Percentiles rank a stretch among this genome's conserved stretches.
phyloP scores from a whole-genome alignment of 352 stramenopile genomes.

The Pythium myriotylum region DNA sequence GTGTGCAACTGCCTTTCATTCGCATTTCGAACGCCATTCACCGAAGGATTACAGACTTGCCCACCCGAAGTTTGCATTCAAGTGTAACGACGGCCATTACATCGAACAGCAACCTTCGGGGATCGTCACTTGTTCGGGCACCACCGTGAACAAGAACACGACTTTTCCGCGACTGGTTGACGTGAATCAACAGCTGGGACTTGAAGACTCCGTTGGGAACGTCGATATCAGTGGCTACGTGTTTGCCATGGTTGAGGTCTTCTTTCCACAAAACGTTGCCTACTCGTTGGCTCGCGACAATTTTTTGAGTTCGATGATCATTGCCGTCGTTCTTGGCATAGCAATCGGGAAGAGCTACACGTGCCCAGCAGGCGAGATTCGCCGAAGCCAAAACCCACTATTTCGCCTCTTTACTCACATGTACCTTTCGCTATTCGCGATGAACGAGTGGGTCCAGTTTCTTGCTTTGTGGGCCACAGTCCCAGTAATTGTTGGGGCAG shows the following conservation, averaged over 20 bases:
- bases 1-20: constrained; percentile 35
- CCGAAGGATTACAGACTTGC: constrained; percentile 31
- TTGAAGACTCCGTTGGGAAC: constrained; percentile 44
- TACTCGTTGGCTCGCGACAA: constrained; percentile 41
- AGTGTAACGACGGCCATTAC: constrained; percentile 55
- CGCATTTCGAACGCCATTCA: constrained; percentile 34
- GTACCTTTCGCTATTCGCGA: constrained; percentile 57
- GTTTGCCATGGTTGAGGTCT: constrained; percentile 41
- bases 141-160: constrained; percentile 34
- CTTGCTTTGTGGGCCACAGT: constrained; percentile 49
- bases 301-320: constrained; percentile 48
- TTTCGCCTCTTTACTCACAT: constrained; percentile 62
- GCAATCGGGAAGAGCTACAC: constrained; percentile 51
- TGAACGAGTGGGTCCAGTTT: constrained; percentile 62
- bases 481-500: constrained; percentile 47
- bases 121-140: constrained; percentile 37
- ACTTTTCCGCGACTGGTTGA: constrained; percentile 66
- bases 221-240: constrained; percentile 51
- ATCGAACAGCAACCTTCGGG: constrained; percentile 36
- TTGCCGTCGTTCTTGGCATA: constrained; percentile 51
- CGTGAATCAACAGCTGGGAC: constrained; percentile 34
- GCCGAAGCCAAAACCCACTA: constrained; percentile 55
- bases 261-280: constrained; percentile 58
- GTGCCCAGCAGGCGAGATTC: constrained; percentile 21
- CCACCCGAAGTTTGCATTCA: constrained; percentile 55